Percentiles rank a stretch among this genome's conserved stretches.
These are phyloP conservation scores for Dittrichia graveolens DNA, from an alignment of 129 eudicot genomes.

Conservation along the genomic window DNA sequence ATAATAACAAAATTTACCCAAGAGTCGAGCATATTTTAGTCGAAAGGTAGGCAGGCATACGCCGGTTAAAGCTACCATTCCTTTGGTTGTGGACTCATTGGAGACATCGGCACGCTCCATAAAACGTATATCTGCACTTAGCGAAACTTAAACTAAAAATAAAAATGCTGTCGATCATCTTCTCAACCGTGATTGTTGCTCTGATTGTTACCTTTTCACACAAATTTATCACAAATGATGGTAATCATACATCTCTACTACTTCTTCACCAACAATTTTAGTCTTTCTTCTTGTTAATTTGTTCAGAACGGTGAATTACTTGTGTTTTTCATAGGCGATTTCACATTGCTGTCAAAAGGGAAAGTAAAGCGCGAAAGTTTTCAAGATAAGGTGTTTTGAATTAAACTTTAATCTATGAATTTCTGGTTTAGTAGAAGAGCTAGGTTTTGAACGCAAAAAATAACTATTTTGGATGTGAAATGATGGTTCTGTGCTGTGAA, in stretches of 20 bases:
- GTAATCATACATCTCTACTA: constrained; percentile 33
- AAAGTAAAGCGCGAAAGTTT: constrained; percentile 66
- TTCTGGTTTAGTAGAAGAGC: background rate
- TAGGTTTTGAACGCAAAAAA: constrained; percentile 7
- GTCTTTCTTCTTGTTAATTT: background rate
- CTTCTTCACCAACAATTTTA: background rate
- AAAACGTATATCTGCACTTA: background rate
- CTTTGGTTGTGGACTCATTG: constrained; percentile 2
- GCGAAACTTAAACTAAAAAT: too few relatives aligned
- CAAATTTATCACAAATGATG: constrained; percentile 67
- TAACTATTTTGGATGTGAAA: background rate
- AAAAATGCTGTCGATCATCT: constrained; percentile 42
- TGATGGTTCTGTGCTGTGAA: background rate
- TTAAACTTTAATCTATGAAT: background rate
- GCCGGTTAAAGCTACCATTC: constrained; percentile 20
- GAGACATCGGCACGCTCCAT: constrained; percentile 6
- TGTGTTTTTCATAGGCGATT: constrained; percentile 56
- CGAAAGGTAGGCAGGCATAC: too few relatives aligned
- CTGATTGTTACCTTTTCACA: constrained; percentile 29
- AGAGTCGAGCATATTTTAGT: too few relatives aligned
- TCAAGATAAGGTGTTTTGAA: constrained; percentile 65
- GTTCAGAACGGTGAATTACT: background rate
- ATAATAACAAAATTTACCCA: too few relatives aligned
- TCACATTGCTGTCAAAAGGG: constrained; percentile 65
- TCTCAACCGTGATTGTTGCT: constrained; percentile 31